These are phyloP conservation scores for Arxiozyma telluris DNA, from an alignment of 1,139 yeast genomes.

Conservation along the genomic window DNA sequence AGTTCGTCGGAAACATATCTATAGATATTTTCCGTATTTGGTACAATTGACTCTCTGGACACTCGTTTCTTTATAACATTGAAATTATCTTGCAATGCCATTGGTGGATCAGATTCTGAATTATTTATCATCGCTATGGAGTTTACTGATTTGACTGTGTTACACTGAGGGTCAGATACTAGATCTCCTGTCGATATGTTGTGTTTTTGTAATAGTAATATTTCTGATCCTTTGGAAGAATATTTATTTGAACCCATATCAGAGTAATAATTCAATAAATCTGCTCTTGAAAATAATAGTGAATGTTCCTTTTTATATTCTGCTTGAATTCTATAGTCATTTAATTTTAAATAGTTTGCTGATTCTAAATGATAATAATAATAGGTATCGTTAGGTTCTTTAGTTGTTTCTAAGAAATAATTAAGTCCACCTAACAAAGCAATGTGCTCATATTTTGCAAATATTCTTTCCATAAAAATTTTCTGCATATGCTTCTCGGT, in stretches of 20 bases:
- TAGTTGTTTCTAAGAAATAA: slow-evolving; percentile 19
- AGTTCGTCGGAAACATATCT: slow-evolving; percentile 16
- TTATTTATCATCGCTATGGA: not conserved
- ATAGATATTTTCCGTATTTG: slow-evolving; percentile 9
- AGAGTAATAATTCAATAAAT: slow-evolving; percentile 26
- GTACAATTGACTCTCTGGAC: slow-evolving; percentile 1
- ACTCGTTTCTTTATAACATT: slow-evolving; percentile 1
- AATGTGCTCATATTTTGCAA: slow-evolving; percentile 21
- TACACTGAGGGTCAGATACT: slow-evolving; percentile 10
- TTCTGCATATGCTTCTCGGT: slow-evolving; percentile 11
- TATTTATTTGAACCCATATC: slow-evolving; percentile 24
- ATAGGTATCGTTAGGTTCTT: slow-evolving; percentile 17
- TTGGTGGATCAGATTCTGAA: not conserved
- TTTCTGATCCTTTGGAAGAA: slow-evolving; percentile 24
- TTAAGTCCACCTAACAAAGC: slow-evolving; percentile 27
- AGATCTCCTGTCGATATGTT: slow-evolving; percentile 20
- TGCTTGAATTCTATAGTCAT: slow-evolving; percentile 23
- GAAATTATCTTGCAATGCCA: not conserved
- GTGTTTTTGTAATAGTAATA: slow-evolving; percentile 16
- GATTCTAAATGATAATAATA: slow-evolving; percentile 27
- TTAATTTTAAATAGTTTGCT: slow-evolving; percentile 21
- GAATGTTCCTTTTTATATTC: slow-evolving; percentile 13
- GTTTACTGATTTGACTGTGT: not conserved
- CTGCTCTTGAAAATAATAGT: slow-evolving; percentile 21
- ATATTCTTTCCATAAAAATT: slow-evolving; percentile 18